These are phyloP conservation scores for Alternaria postmessia DNA, from an alignment of 2,329 filamentous ascomycete genomes.

Conservation along the genomic window DNA sequence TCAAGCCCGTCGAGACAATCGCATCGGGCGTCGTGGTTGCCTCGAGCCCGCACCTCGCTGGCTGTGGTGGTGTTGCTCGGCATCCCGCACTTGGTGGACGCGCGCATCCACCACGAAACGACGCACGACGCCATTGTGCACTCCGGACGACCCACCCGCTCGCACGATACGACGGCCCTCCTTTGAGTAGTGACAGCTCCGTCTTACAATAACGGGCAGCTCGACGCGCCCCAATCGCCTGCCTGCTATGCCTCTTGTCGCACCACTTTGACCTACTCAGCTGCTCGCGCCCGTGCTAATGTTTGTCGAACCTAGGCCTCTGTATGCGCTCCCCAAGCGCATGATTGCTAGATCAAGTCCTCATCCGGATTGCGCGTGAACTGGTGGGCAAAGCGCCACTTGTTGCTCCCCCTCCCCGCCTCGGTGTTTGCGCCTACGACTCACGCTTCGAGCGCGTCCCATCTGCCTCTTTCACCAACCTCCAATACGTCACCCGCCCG, in stretches of 20 bases:
- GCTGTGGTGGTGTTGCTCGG: slow-evolving; percentile 29
- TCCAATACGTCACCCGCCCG: slow-evolving; percentile 20
- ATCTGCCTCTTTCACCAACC: slow-evolving; percentile 13
- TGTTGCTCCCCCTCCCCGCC: slow-evolving; percentile 17
- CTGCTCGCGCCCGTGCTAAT: slow-evolving; percentile 47
- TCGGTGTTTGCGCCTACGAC: slow-evolving; percentile 35
- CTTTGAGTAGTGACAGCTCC: slow-evolving; percentile 49
- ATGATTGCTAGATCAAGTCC: slow-evolving; percentile 36
- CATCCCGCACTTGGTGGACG: slow-evolving; percentile 31
- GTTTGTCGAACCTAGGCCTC: slow-evolving; percentile 42
- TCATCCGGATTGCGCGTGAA: slow-evolving; percentile 34
- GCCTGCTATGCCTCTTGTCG: slow-evolving; percentile 34
- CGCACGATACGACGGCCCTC: slow-evolving; percentile 37
- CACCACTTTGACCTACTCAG: slow-evolving; percentile 35
- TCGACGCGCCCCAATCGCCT: slow-evolving; percentile 37
- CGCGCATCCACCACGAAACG: slow-evolving; percentile 43
- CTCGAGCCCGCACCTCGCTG: slow-evolving; percentile 19
- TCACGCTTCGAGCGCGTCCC: slow-evolving; percentile 33
- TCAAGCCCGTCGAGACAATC: slow-evolving; percentile 17
- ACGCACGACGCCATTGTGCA: slow-evolving; percentile 43
- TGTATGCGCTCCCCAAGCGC: slow-evolving; percentile 37
- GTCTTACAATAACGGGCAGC: slow-evolving; percentile 46
- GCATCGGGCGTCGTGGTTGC: slow-evolving; percentile 28
- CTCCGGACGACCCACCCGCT: slow-evolving; percentile 29
- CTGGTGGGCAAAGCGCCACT: slow-evolving; percentile 32